A percentile compares a stretch with the other conserved stretches of the same genome.
phyloP scores from a whole-genome alignment of 1,284 basidiomycete genomes.

The Rhodotorula sp. region DNA sequence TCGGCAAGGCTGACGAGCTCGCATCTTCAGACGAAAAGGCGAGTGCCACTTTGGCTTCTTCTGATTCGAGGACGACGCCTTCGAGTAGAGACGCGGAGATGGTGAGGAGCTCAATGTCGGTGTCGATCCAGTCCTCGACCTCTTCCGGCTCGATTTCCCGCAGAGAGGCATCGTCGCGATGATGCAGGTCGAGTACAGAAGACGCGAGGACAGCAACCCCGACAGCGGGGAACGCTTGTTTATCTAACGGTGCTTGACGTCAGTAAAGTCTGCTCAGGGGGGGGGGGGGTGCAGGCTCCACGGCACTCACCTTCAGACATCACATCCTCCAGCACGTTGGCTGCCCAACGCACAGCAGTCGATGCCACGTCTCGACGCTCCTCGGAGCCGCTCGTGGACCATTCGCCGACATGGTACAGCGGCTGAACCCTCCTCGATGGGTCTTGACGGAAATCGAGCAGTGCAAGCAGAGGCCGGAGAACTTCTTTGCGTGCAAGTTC shows the following conservation, averaged over 20 bases:
- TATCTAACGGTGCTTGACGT: slow-evolving; percentile 48
- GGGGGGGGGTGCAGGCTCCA: no score
- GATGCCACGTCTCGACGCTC: slow-evolving; percentile 64
- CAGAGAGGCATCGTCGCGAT: slow-evolving; percentile 59
- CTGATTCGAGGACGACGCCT: slow-evolving; percentile 69
- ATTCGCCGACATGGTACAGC: slow-evolving; percentile 68
- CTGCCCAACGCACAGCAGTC: slow-evolving; percentile 27
- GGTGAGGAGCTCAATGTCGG: slow-evolving; percentile 70
- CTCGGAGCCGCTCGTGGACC: slow-evolving; percentile 51
- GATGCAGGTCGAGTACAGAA: slow-evolving; percentile 60
- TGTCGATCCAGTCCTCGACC: slow-evolving; percentile 59
- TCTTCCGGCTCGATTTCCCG: slow-evolving; percentile 55
- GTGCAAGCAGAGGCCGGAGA: slow-evolving; percentile 63
- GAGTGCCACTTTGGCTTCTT: slow-evolving; percentile 66
- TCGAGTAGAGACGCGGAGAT: slow-evolving; percentile 72
- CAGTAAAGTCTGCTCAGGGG: not conserved
- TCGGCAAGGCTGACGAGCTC: not conserved
- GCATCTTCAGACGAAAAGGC: slow-evolving; percentile 65
- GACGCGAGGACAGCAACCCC: slow-evolving; percentile 63
- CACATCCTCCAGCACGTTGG: slow-evolving; percentile 38
- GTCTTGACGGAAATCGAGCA: slow-evolving; percentile 47
- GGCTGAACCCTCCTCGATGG: slow-evolving; percentile 50
- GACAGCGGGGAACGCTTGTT: slow-evolving; percentile 52
- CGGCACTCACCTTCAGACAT: slow-evolving; percentile 24
- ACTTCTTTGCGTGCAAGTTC: slow-evolving; percentile 66